phyloP scores from a whole-genome alignment of 371 early-diverging fungal species.

The Dentiscutata heterogama region DNA sequence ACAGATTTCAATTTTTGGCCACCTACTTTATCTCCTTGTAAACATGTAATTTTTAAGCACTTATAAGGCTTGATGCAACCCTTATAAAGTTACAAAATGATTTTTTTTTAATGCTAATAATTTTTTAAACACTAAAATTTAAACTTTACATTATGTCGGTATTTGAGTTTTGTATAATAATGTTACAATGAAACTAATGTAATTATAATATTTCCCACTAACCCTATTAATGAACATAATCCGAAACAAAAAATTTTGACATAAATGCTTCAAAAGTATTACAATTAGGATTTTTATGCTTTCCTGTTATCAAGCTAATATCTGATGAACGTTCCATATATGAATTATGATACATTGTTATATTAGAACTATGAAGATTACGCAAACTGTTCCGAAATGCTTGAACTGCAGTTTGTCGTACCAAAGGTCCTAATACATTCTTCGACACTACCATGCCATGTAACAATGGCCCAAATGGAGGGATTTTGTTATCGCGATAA shows the following conservation, averaged over 20 bases:
- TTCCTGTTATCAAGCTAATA: slow-evolving; percentile 65
- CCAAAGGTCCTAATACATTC: slow-evolving; percentile 79
- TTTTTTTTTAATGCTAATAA: no score
- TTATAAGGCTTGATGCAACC: no score
- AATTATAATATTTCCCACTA: no score
- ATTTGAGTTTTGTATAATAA: no score
- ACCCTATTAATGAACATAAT: slow-evolving; percentile 47
- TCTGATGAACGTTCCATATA: slow-evolving; percentile 67
- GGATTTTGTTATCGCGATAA: slow-evolving; percentile 77
- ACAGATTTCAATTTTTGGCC: no score
- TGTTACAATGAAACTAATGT: no score
- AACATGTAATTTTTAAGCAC: no score
- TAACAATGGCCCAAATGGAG: slow-evolving; percentile 87
- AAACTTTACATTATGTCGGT: no score
- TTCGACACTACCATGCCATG: slow-evolving; percentile 85
- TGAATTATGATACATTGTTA: slow-evolving; percentile 60
- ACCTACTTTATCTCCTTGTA: no score
- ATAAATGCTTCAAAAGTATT: slow-evolving; percentile 65
- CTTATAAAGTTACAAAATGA: no score
- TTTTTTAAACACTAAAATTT: no score
- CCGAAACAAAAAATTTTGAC: slow-evolving; percentile 63
- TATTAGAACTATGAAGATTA: slow-evolving; percentile 52
- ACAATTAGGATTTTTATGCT: slow-evolving; percentile 69
- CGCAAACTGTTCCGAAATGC: slow-evolving; percentile 69
- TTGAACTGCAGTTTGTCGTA: slow-evolving; percentile 86